Base-by-base conservation (phyloP, 352 stramenopile species). In the Globisporangium perplexum region DNA sequence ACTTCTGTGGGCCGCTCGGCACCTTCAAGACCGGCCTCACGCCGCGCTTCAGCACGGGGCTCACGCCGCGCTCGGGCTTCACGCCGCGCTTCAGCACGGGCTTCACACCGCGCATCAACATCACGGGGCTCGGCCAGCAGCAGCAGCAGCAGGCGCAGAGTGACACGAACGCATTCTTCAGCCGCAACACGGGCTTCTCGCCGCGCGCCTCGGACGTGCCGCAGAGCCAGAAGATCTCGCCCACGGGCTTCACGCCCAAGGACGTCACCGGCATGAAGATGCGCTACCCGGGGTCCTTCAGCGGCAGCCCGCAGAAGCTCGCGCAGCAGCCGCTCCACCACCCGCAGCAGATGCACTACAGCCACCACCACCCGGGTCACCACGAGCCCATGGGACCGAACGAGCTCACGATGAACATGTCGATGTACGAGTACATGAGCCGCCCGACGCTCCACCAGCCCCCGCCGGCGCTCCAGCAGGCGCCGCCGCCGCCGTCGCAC, bases 371-470 rank as follows among this genome's bases (percentile, higher is more conserved):
- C 48, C 68, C 79, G 36, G 74, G 75, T 55, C 74, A 79, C 62
- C 66, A 71, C 18, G 64, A 53, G 35, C 56, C 72, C 15, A 62
- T 65, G 38, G 61, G 65, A 18, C 75, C 81, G 44, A 53, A 57
- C 17, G 69, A 90, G 36, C 87, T 90, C 68, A 58, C 68, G 22
- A 88, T 90, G 74, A 84, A 72, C 64, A 89, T 93, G 83, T 50
- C 65, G 17, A 91, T 92, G 77, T 90, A 86, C 56, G 83, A 93
- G 52, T 92, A 93, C 67, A 81, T 92, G 71, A 83, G 81, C 55
- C 76, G 83, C 22, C 79, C 77, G 1, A 65, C 63, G 3, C 63
- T 90, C 46, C 68, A 80, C 46, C 76, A 85, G 59, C 64, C 68
- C 4, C 35, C 62, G 23, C 68, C 22, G 18, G 8, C 12, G 20